Conservation (phyloP, 768 basidiomycete species). For the Suillus weaverae region DNA sequence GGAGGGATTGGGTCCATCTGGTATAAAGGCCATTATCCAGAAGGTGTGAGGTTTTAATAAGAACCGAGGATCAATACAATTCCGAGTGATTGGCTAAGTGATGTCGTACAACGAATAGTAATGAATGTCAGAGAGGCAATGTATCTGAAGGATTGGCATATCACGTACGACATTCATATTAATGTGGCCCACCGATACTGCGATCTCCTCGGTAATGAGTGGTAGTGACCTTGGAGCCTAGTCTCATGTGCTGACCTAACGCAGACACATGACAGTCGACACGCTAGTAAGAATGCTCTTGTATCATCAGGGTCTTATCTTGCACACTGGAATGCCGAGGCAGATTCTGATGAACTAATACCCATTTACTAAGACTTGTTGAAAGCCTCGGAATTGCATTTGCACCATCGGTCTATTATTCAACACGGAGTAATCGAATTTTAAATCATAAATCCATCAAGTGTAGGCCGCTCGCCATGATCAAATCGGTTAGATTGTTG, state of each 20-base stretch:
- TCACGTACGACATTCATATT: slow-evolving; percentile 1
- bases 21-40: neutral
- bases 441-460: neutral
- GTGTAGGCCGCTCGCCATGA: neutral
- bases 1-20: neutral
- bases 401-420: neutral
- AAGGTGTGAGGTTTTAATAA: neutral
- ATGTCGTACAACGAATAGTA: neutral
- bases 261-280: neutral
- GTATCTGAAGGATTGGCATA: neutral
- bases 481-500: neutral
- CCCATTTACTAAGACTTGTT: neutral
- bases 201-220: slow-evolving; percentile 6
- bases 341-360: neutral
- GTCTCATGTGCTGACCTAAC: neutral
- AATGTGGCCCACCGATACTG: neutral
- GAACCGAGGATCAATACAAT: neutral
- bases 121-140: neutral
- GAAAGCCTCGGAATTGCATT: neutral
- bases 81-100: neutral
- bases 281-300: neutral
- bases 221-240: neutral
- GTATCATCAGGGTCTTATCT: neutral
- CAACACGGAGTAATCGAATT: neutral
- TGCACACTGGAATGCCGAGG: neutral